These are phyloP conservation scores for Trichosporon inkin DNA, from an alignment of 1,284 basidiomycete genomes.

Conservation along the genomic window DNA sequence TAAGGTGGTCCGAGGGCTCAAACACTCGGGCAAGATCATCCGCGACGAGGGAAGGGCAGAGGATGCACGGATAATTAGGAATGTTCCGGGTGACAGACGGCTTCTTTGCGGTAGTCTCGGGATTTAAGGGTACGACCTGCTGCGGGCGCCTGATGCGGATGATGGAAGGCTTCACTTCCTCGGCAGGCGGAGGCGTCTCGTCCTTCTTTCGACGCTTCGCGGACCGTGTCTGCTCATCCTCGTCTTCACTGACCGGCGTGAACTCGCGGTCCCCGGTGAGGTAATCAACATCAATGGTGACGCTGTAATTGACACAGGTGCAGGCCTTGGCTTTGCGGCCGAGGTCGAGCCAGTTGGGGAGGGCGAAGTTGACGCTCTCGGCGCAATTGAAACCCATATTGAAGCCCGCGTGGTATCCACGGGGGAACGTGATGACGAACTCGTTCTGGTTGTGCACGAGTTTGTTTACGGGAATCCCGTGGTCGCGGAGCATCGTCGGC, in stretches of 20 bases:
- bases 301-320: slow-evolving; percentile 77
- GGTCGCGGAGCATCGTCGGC: slow-evolving; percentile 72
- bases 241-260: slow-evolving; percentile 2
- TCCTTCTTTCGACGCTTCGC: slow-evolving; percentile 1
- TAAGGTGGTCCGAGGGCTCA: slow-evolving; percentile 23
- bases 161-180: slow-evolving; percentile 1
- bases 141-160: slow-evolving; percentile 7
- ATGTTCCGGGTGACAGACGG: slow-evolving; percentile 2
- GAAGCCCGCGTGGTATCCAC: slow-evolving; percentile 94
- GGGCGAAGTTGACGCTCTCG: slow-evolving; percentile 95
- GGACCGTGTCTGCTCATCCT: not conserved
- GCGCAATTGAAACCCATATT: slow-evolving; percentile 97
- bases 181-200: not conserved
- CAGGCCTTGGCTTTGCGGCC: slow-evolving; percentile 78
- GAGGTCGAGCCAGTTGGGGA: slow-evolving; percentile 89
- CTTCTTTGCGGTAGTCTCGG: slow-evolving; percentile 1
- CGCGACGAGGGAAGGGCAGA: slow-evolving; percentile 64
- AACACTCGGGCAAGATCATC: slow-evolving; percentile 62
- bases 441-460: slow-evolving; percentile 87
- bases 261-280: not conserved
- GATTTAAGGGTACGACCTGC: slow-evolving; percentile 6
- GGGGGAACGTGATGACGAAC: slow-evolving; percentile 92
- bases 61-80: slow-evolving; percentile 60
- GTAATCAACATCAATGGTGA: slow-evolving; percentile 84
- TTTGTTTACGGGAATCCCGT: slow-evolving; percentile 77